A percentile compares a stretch with the other conserved stretches of the same genome.
phyloP scores from a whole-genome alignment of 2,329 filamentous ascomycete species.

The Arthroderma sp. region DNA sequence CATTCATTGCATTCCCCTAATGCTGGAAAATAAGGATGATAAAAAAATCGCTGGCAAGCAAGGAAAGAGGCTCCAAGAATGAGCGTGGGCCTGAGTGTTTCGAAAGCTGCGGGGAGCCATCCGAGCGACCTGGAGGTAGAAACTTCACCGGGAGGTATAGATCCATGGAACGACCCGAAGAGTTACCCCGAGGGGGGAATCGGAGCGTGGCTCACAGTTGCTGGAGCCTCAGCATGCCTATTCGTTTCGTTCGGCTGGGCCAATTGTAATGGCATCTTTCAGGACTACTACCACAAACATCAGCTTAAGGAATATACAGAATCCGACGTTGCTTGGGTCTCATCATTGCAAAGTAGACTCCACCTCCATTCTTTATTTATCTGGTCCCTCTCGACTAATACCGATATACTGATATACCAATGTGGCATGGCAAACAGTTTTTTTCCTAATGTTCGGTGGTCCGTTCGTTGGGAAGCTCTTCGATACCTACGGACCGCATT shows the following conservation, averaged over 20 bases:
- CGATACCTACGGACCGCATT: slow-evolving; percentile 49
- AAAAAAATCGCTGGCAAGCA: no score
- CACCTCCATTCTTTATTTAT: neutral
- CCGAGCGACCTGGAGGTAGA: no score
- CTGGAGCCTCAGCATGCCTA: slow-evolving; percentile 34
- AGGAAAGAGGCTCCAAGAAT: no score
- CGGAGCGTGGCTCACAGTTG: slow-evolving; percentile 35
- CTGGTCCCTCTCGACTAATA: neutral
- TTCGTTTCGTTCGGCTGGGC: slow-evolving; percentile 41
- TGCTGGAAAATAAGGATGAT: no score
- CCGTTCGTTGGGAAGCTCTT: slow-evolving; percentile 51
- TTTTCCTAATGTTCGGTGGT: slow-evolving; percentile 22
- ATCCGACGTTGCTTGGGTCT: slow-evolving; percentile 49
- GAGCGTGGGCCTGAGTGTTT: no score
- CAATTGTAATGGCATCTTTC: slow-evolving; percentile 41
- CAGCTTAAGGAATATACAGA: slow-evolving; percentile 37
- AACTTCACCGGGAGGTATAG: neutral
- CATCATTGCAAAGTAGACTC: slow-evolving; percentile 22
- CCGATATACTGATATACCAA: neutral
- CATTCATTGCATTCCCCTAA: no score
- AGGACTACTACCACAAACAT: slow-evolving; percentile 43
- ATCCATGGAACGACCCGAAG: neutral
- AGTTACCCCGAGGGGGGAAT: neutral
- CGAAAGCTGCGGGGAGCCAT: no score
- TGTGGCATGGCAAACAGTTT: neutral